A percentile compares a stretch with the other conserved stretches of the same genome.
phyloP scores from a whole-genome alignment of 1,139 yeast genomes.

The Taphrina flavorubra region DNA sequence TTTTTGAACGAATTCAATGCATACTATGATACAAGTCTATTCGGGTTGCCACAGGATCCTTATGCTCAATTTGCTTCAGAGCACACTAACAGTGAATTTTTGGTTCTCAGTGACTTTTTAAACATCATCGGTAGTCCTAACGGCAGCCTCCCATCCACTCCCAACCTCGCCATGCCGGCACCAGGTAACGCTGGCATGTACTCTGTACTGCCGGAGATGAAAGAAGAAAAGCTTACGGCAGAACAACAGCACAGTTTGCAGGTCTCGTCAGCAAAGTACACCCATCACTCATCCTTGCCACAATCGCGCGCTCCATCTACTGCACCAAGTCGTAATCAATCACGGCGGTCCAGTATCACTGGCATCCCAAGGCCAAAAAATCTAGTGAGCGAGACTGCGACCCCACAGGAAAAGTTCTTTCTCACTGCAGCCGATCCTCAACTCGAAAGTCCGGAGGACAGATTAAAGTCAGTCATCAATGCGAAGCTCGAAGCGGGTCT shows the following conservation, averaged over 20 bases:
- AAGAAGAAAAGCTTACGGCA: slow-evolving; percentile 15
- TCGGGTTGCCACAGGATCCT: slow-evolving; percentile 32
- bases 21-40: slow-evolving; percentile 29
- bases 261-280: slow-evolving; percentile 19
- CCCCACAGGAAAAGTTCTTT: slow-evolving; percentile 91
- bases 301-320: slow-evolving; percentile 24
- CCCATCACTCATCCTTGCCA: slow-evolving; percentile 19
- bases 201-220: slow-evolving; percentile 1
- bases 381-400: slow-evolving; percentile 55
- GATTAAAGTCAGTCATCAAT: slow-evolving; percentile 90
- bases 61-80: slow-evolving; percentile 40
- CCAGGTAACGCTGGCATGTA: slow-evolving; percentile 13
- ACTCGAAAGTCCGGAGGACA: slow-evolving; percentile 84
- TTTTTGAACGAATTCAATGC: slow-evolving; percentile 25
- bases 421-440: slow-evolving; percentile 97
- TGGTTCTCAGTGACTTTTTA: slow-evolving; percentile 84
- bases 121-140: slow-evolving; percentile 86
- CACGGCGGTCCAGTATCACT: slow-evolving; percentile 19
- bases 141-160: slow-evolving; percentile 39
- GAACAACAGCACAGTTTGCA: slow-evolving; percentile 20
- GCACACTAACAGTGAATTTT: slow-evolving; percentile 61
- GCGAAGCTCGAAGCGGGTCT: slow-evolving; percentile 95
- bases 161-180: slow-evolving; percentile 11
- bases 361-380: slow-evolving; percentile 2
- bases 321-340: slow-evolving; percentile 17